Base-by-base conservation (phyloP, 345 rosid species). In the Cochlearia excelsa region DNA sequence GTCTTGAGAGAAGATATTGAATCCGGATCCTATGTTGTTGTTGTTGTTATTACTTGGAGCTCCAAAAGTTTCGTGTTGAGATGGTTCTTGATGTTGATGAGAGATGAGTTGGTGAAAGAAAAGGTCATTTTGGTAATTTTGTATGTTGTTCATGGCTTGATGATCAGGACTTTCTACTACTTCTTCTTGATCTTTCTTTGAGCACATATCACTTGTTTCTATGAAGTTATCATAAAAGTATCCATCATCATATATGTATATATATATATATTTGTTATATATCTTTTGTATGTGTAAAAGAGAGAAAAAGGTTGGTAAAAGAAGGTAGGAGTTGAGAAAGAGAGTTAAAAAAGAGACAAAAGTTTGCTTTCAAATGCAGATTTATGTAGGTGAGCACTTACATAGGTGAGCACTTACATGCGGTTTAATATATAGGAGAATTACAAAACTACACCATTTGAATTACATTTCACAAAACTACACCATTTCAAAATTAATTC, bases 101-200 rank as follows among this genome's bases (percentile, higher is more conserved):
- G 79, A 80, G 56, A 84, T 71, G 52, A 81, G 76, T 60, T 85
- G 90, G 51, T 78, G 84, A 44, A 84, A 73, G 67, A 82, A 57
- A 16, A 84, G 78, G 62, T 82, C 81, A 35, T 84, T 87, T 76
- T 77, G 97, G 73, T 77, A 83, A 35, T 72, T 69, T 76, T 86
- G 92, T 26, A 77, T 70, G 79, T 75, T 78, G 59, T 74, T 82
- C 72, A 82, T 64, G 37, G 83, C 74, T 59, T 16, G 23, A 0
- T 16, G 23, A 16, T 73, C 81, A 7, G 87, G 80, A 74, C 81
- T 82, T 54, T 84, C 82, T 41, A 77, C 70, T 71, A 65, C 75
- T 58, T 69, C 97, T 73, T 87, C 90, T 16, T 16, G 23, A 16
- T 16, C 23, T 75, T 84, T 82, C 74, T 82, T 67, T 51, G 80